phyloP scores from a whole-genome alignment of 1,284 basidiomycete genomes.

The Sphaerobolus stellatus region DNA sequence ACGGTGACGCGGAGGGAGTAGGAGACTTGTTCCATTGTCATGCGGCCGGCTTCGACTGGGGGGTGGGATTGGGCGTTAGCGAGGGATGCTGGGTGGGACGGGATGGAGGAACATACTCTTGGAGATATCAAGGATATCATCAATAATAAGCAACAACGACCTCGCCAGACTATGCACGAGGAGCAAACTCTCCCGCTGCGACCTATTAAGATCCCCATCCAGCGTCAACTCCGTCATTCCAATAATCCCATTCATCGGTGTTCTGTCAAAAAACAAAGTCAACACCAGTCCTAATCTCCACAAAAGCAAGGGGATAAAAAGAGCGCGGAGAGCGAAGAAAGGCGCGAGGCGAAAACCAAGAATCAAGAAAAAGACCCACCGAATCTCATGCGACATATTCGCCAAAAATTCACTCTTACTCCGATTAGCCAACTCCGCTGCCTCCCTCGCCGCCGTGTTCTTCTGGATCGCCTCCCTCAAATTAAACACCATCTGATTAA shows the following conservation, averaged over 20 bases:
- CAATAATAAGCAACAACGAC: slow-evolving; percentile 94
- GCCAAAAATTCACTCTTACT: slow-evolving; percentile 98
- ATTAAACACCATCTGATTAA: slow-evolving; percentile 99
- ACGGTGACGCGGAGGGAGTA: slow-evolving; percentile 98
- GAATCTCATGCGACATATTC: slow-evolving; percentile 96
- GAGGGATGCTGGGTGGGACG: no score
- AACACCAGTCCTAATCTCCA: no score
- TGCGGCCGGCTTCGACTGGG: slow-evolving; percentile 93
- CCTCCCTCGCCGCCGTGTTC: slow-evolving; percentile 97
- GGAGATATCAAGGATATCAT: slow-evolving; percentile 97
- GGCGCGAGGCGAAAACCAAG: neutral
- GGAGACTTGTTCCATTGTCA: slow-evolving; percentile 99
- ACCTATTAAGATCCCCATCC: slow-evolving; percentile 86
- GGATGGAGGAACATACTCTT: slow-evolving; percentile 68
- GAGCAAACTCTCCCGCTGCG: slow-evolving; percentile 92
- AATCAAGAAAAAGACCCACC: slow-evolving; percentile 47
- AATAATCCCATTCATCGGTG: slow-evolving; percentile 99
- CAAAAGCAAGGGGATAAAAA: no score
- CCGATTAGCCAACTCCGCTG: slow-evolving; percentile 94
- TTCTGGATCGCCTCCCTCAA: slow-evolving; percentile 97
- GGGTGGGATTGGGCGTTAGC: no score
- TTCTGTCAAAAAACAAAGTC: slow-evolving; percentile 49
- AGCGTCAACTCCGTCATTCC: slow-evolving; percentile 99
- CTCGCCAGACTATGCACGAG: slow-evolving; percentile 94
- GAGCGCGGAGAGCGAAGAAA: no score